phyloP scores from a whole-genome alignment of 441 rosid genomes.

The Arabidopsis lyrata region DNA sequence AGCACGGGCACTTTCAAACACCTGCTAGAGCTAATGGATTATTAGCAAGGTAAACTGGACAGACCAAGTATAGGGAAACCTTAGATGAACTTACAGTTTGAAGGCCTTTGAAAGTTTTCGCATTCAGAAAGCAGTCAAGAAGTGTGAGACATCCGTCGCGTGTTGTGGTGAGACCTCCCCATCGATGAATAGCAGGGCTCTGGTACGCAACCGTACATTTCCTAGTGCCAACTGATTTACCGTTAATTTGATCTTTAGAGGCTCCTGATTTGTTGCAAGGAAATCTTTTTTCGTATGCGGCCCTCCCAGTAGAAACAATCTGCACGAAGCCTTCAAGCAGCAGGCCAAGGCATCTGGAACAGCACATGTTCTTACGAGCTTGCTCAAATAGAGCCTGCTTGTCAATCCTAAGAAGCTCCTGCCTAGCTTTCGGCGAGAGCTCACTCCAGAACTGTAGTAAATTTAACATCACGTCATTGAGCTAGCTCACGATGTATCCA shows the following conservation, averaged over 20 bases:
- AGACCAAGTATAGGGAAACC: slow-evolving; percentile 1
- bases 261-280: slow-evolving; percentile 50
- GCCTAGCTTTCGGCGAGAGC: slow-evolving; percentile 63
- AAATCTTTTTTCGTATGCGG: slow-evolving; percentile 62
- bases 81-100: slow-evolving; percentile 69
- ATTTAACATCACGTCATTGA: not conserved
- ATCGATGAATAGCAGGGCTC: slow-evolving; percentile 82
- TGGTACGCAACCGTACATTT: slow-evolving; percentile 64
- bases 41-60: slow-evolving; percentile 43
- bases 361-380: slow-evolving; percentile 94
- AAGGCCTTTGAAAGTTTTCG: slow-evolving; percentile 70
- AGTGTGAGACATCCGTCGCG: slow-evolving; percentile 84
- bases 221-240: slow-evolving; percentile 46
- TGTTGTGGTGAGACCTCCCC: slow-evolving; percentile 91
- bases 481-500: not conserved
- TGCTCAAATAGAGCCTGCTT: slow-evolving; percentile 86
- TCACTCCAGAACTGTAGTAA: slow-evolving; percentile 81
- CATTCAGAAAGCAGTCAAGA: slow-evolving; percentile 73
- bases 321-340: slow-evolving; percentile 85
- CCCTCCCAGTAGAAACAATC: slow-evolving; percentile 80
- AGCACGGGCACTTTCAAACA: slow-evolving; percentile 91
- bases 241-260: slow-evolving; percentile 50
- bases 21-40: slow-evolving; percentile 59
- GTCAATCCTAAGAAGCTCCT: slow-evolving; percentile 77
- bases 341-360: slow-evolving; percentile 92